Evolutionary conservation across 768 basidiomycete genomes (phyloP).

Genomic region (Amanita molliuscula): DNA sequence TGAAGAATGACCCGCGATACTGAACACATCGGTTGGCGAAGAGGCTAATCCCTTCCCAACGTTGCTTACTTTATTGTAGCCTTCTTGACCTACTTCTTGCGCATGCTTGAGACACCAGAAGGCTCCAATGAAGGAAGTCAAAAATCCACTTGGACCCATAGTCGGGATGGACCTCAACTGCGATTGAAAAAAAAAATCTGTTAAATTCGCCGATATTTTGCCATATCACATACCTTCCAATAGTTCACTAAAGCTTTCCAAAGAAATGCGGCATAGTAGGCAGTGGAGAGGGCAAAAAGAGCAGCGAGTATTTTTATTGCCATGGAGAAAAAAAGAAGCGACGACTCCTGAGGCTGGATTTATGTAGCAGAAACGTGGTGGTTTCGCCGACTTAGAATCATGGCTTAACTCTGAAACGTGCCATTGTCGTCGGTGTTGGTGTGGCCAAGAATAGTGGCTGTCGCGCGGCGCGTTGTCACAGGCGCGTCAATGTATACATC

Average conservation of each 20-base stretch:
- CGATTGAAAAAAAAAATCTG: background rate
- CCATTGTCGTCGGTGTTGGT: too few species aligned
- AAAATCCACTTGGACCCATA: constrained; percentile 21
- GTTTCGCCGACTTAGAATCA: too few species aligned
- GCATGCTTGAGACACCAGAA: constrained; percentile 15
- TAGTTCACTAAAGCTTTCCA: background rate
- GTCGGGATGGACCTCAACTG: constrained; percentile 24
- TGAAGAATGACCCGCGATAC: constrained; percentile 25
- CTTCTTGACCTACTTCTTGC: constrained; percentile 19
- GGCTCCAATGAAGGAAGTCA: constrained; percentile 22
- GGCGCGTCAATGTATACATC: too few species aligned
- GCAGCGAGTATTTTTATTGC: background rate
- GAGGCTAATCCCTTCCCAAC: background rate
- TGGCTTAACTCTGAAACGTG: too few species aligned
- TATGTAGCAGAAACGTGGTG: too few species aligned
- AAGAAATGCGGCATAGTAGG: background rate
- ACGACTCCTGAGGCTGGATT: too few species aligned
- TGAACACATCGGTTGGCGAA: background rate
- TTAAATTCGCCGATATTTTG: background rate
- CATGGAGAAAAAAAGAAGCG: too few species aligned
- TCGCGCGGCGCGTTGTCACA: too few species aligned
- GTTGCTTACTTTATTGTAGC: constrained; percentile 19
- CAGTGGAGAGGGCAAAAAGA: background rate
- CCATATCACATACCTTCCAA: background rate
- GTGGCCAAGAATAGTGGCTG: too few species aligned